phyloP scores from a whole-genome alignment of 805 yeast genomes.

The Ogataea trehalophila region DNA sequence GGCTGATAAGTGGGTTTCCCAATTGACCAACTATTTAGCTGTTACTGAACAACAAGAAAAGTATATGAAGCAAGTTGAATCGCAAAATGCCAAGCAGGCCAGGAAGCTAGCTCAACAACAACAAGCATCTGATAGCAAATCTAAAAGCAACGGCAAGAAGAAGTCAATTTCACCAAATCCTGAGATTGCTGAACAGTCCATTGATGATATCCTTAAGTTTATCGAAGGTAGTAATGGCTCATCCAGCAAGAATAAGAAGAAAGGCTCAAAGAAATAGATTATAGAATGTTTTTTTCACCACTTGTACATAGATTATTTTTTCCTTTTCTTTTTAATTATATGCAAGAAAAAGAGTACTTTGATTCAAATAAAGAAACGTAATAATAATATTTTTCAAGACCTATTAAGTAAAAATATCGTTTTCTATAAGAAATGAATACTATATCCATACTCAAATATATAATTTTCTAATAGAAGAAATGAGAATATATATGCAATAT shows the following conservation, averaged over 20 bases:
- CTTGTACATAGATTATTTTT: slow-evolving; percentile 1
- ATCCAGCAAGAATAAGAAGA: slow-evolving; percentile 28
- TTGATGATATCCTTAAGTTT: slow-evolving; percentile 68
- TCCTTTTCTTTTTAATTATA: slow-evolving; percentile 2
- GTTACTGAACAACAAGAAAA: slow-evolving; percentile 40
- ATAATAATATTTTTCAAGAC: too few species aligned
- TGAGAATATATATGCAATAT: not conserved
- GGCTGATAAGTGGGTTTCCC: slow-evolving; percentile 57
- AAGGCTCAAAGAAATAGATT: slow-evolving; percentile 14
- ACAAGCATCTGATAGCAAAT: slow-evolving; percentile 5
- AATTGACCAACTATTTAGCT: slow-evolving; percentile 46
- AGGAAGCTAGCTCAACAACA: slow-evolving; percentile 7
- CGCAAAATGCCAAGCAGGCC: slow-evolving; percentile 19
- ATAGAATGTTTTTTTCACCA: not conserved
- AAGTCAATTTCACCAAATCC: slow-evolving; percentile 38
- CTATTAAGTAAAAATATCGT: too few species aligned
- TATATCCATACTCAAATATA: not conserved
- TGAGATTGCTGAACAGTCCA: slow-evolving; percentile 56
- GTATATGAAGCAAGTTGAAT: slow-evolving; percentile 24
- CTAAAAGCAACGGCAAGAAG: slow-evolving; percentile 25
- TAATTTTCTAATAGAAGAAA: not conserved
- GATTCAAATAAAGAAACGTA: too few species aligned
- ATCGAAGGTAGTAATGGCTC: slow-evolving; percentile 51
- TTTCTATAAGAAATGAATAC: too few species aligned
- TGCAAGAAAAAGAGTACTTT: not conserved